Evolutionary conservation across 75 land plant species (phyloP).

Genomic region (Sequoia sempervirens): DNA sequence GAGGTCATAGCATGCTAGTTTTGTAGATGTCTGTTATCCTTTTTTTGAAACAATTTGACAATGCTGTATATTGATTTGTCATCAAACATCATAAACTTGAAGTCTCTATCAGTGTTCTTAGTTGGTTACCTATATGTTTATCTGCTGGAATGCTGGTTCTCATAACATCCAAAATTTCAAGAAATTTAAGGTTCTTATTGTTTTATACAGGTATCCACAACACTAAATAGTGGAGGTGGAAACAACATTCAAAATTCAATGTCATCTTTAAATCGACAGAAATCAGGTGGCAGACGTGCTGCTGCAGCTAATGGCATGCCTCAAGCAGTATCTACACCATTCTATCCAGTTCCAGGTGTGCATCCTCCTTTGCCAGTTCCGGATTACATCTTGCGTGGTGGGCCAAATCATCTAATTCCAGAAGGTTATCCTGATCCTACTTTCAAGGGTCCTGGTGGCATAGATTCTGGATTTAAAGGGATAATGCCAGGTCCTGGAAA

Average conservation of each 20-base stretch:
- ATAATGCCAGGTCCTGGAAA: constrained; percentile 4
- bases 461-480: constrained; percentile 9
- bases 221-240: background rate
- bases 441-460: constrained; percentile 3
- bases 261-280: constrained; percentile 8
- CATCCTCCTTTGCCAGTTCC: background rate
- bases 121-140: background rate
- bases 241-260: background rate
- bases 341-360: background rate
- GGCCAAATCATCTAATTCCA: background rate
- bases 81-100: background rate
- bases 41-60: background rate
- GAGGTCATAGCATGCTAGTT: background rate
- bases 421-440: background rate
- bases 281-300: constrained; percentile 2
- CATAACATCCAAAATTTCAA: background rate
- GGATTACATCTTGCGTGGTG: constrained; percentile 1
- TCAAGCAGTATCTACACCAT: background rate
- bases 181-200: background rate
- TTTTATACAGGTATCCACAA: background rate
- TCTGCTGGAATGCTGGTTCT: background rate
- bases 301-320: constrained; percentile 5
- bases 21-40: background rate
- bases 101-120: background rate
- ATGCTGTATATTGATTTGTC: background rate